Percentiles rank a stretch among this genome's conserved stretches.
phyloP scores from a whole-genome alignment of 768 basidiomycete genomes.

The Gloeostereum incarnatum region DNA sequence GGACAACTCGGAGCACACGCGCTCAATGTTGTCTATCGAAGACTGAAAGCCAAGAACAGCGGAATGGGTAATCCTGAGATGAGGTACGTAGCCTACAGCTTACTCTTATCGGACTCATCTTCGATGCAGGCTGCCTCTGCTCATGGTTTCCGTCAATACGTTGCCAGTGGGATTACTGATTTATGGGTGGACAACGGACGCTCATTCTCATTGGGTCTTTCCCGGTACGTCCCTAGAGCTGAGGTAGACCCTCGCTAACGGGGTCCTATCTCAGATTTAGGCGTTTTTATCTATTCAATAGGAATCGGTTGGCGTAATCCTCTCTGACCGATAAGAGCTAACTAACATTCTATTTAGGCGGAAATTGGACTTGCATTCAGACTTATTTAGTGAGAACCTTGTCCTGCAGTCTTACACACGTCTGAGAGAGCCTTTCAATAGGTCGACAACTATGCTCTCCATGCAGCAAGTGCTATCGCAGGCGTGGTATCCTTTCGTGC shows the following conservation, averaged over 20 bases:
- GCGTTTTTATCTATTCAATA: slow-evolving; percentile 37
- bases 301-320: slow-evolving; percentile 35
- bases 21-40: slow-evolving; percentile 37
- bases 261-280: slow-evolving; percentile 16
- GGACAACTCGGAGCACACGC: slow-evolving; percentile 30
- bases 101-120: slow-evolving; percentile 1
- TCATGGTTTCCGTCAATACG: slow-evolving; percentile 41
- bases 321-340: slow-evolving; percentile 11
- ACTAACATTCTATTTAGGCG: slow-evolving; percentile 22
- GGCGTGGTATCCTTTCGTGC: slow-evolving; percentile 47
- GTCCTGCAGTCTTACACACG: slow-evolving; percentile 7
- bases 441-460: slow-evolving; percentile 78
- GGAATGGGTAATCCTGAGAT: slow-evolving; percentile 47
- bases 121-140: slow-evolving; percentile 17
- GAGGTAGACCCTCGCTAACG: neutral
- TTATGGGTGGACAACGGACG: slow-evolving; percentile 51
- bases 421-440: slow-evolving; percentile 21
- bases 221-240: slow-evolving; percentile 25
- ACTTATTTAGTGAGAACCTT: slow-evolving; percentile 43
- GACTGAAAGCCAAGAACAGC: slow-evolving; percentile 34
- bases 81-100: slow-evolving; percentile 20
- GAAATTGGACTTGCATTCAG: slow-evolving; percentile 38
- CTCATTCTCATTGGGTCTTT: slow-evolving; percentile 45
- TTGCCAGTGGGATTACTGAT: slow-evolving; percentile 56
- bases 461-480: slow-evolving; percentile 51